Evolutionary conservation across 495 filamentous ascomycete species (phyloP).

Genomic region (Talaromyces proteolyticus): DNA sequence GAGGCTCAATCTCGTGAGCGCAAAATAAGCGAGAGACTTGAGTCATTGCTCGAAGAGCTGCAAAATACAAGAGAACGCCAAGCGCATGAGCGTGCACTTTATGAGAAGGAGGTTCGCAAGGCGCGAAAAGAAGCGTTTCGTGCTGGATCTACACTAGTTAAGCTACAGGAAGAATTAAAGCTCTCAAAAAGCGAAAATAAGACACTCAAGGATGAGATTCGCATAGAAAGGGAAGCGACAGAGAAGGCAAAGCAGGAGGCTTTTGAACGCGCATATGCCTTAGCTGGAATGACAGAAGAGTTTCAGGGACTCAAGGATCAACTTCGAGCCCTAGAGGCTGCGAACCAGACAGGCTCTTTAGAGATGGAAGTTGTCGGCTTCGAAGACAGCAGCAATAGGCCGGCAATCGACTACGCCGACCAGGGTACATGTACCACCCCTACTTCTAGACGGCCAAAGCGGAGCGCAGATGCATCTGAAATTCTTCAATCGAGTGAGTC

Average conservation of each 20-base stretch:
- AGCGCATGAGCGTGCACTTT: constrained; percentile 63
- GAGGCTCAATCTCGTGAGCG: constrained; percentile 69
- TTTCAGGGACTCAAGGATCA: constrained; percentile 57
- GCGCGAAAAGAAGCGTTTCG: constrained; percentile 84
- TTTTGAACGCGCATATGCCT: constrained; percentile 65
- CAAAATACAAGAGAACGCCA: constrained; percentile 70
- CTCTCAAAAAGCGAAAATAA: constrained; percentile 50
- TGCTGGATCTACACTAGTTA: constrained; percentile 66
- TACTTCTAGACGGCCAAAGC: constrained; percentile 33
- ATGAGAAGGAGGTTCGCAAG: constrained; percentile 79
- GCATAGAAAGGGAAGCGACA: constrained; percentile 40
- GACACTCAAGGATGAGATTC: constrained; percentile 46
- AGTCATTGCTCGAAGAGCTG: constrained; percentile 74
- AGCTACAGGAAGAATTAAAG: constrained; percentile 80
- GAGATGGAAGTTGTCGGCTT: constrained; percentile 12
- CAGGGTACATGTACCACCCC: constrained; percentile 25
- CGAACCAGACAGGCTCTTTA: constrained; percentile 29
- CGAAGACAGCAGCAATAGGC: not conserved
- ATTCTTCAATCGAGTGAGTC: not conserved
- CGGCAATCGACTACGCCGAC: constrained; percentile 11
- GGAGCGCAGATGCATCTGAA: constrained; percentile 46
- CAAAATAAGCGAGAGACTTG: constrained; percentile 69
- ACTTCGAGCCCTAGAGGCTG: constrained; percentile 61
- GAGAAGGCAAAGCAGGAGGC: constrained; percentile 66
- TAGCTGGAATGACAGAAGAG: constrained; percentile 71